A percentile compares a stretch with the other conserved stretches of the same genome.
These are phyloP conservation scores for Phytophthora palmivora DNA, from an alignment of 352 stramenopile genomes.

Conservation along the genomic window DNA sequence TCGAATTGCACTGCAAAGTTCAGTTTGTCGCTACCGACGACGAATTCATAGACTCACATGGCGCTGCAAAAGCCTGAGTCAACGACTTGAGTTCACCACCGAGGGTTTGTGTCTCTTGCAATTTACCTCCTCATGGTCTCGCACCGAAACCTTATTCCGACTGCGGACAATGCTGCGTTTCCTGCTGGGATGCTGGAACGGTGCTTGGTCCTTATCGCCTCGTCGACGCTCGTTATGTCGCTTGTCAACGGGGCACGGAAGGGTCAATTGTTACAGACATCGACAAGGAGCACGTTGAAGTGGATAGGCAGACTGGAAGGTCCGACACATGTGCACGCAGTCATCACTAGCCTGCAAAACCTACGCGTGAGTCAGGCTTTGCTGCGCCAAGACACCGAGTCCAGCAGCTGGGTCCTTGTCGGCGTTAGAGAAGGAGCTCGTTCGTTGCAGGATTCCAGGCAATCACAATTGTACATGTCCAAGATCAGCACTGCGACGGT, in stretches of 20 bases:
- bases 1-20: too few species aligned
- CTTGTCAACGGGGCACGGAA: too few species aligned
- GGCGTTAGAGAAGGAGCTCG: slow-evolving; percentile 11
- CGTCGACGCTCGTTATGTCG: slow-evolving; percentile 22
- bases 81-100: slow-evolving; percentile 7
- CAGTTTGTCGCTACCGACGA: background rate
- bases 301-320: slow-evolving; percentile 29
- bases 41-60: slow-evolving; percentile 15
- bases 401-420: slow-evolving; percentile 17
- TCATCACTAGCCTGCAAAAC: slow-evolving; percentile 20
- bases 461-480: too few species aligned
- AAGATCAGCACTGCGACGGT: background rate
- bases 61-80: slow-evolving; percentile 16
- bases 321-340: slow-evolving; percentile 22
- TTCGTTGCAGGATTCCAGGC: too few species aligned
- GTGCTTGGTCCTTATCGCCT: slow-evolving; percentile 11
- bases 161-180: slow-evolving; percentile 2
- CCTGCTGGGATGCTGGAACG: slow-evolving; percentile 27
- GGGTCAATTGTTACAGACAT: background rate
- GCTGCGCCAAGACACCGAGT: slow-evolving; percentile 11
- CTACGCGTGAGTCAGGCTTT: slow-evolving; percentile 30
- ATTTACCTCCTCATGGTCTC: slow-evolving; percentile 25
- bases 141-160: slow-evolving; percentile 41
- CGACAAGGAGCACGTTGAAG: slow-evolving; percentile 13
- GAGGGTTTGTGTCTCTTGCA: background rate